Percentiles rank a stretch among this genome's conserved stretches.
phyloP scores from a whole-genome alignment of 371 early-diverging fungal genomes.

The Saksenaea vasiformis region DNA sequence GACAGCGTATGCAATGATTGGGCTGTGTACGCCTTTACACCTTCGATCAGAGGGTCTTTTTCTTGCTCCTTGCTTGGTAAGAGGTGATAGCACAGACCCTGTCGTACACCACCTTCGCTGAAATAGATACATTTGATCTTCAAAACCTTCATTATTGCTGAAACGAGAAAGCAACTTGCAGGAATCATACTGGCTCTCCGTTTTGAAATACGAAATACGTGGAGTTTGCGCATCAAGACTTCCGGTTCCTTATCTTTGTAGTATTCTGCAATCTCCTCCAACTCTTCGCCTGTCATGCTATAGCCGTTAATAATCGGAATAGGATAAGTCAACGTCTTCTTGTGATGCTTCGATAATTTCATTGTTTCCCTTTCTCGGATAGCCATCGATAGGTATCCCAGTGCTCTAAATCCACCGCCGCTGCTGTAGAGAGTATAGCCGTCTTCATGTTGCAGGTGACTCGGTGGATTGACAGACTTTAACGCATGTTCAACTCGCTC shows the following conservation, averaged over 20 bases:
- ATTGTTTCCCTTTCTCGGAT: conserved; percentile 13
- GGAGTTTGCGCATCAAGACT: conserved; percentile 33
- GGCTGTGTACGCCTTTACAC: conserved; percentile 49
- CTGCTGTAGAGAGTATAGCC: conserved; percentile 59
- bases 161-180: conserved; percentile 58
- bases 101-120: conserved; percentile 67
- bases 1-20: conserved; percentile 24
- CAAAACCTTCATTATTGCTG: conserved; percentile 55
- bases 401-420: conserved; percentile 64
- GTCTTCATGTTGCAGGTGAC: conserved; percentile 30
- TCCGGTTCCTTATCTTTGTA: conserved; percentile 34
- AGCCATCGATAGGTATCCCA: conserved; percentile 65
- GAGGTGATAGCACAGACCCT: conserved; percentile 57
- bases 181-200: conserved; percentile 63
- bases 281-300: conserved; percentile 40
- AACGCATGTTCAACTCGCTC: conserved; percentile 24
- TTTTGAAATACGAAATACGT: conserved; percentile 59
- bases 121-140: conserved; percentile 50
- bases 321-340: conserved; percentile 40
- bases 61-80: conserved; percentile 44
- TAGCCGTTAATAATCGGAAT: conserved; percentile 67
- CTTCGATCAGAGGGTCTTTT: conserved; percentile 58
- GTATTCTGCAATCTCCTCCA: conserved; percentile 36
- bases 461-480: conserved; percentile 35
- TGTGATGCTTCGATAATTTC: background rate